Base-by-base conservation (phyloP, 2,329 filamentous ascomycete genomes). In the Drechmeria coniospora region DNA sequence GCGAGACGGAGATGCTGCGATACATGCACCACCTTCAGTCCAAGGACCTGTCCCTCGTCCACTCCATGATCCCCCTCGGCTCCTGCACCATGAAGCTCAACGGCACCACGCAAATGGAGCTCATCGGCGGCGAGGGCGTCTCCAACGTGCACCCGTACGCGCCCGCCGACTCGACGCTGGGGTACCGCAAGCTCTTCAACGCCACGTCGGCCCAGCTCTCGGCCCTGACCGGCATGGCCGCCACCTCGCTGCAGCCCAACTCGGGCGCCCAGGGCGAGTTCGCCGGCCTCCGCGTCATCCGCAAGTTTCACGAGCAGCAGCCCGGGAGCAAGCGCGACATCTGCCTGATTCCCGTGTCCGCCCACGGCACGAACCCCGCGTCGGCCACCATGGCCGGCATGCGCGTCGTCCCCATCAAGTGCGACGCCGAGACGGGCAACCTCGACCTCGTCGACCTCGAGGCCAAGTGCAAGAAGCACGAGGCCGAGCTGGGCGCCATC, bases 21-120 rank as follows among this genome's bases (percentile, higher is more conserved):
- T 95, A 95, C 57, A 93, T 95, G 43, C 68, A 87, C 48, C 82
- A 93, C 49, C 65, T 95, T 5, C 79, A 92, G 50, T 92, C 84
- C 27, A 94, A 92, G 61, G 87, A 95, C 49, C 61, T 95, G 10
- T 94, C 87, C 2, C 65, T 94, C 5, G 81, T 86, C 2, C 87
- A 95, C 57, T 94, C 86, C 11, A 95, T 95, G 87, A 95, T 95
- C 35, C 84, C 87, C 3, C 69, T 95, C 1, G 87, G 87, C 13
- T 94, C 87, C 1, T 95, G 87, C 63, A 95, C 87, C 10, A 95
- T 95, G 87, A 95, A 95, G 64, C 73, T 94, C 29, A 94, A 94
- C 51, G 81, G 79, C 23, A 90, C 86, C 3, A 81, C 81, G 1
- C 83, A 94, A 59, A 94, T 95, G 87, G 68, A 80, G 11, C 79